A percentile compares a stretch with the other conserved stretches of the same genome.
Evolutionary conservation across 164 flowering plant species (phyloP).

Genomic region (Buxus sempervirens): DNA sequence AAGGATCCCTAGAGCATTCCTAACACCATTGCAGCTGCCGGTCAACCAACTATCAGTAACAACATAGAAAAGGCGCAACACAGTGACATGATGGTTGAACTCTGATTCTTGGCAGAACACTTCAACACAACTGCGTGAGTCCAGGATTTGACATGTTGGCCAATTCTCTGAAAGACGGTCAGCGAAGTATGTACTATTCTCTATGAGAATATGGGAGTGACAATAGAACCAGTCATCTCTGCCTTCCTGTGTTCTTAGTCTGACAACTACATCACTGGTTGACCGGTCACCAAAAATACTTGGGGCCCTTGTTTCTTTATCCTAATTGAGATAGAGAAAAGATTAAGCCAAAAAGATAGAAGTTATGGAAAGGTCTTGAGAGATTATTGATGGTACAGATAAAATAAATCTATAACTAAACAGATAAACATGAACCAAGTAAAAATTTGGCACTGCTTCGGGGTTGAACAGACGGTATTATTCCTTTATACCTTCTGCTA

Average conservation of each 20-base stretch:
- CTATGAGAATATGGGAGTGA: conserved; percentile 60
- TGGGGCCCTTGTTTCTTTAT: conserved; percentile 14
- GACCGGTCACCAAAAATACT: conserved; percentile 57
- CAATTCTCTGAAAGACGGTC: conserved; percentile 90
- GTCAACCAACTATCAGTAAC: conserved; percentile 29
- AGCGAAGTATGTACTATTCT: conserved; percentile 75
- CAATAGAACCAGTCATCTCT: conserved; percentile 84
- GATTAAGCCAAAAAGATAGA: not conserved
- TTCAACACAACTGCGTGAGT: conserved; percentile 88
- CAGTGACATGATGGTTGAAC: conserved; percentile 60
- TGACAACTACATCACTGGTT: conserved; percentile 87
- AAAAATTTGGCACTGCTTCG: not conserved
- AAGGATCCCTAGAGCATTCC: conserved; percentile 73
- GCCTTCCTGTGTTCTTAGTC: conserved; percentile 76
- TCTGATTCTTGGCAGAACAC: conserved; percentile 73
- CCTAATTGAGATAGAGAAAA: conserved; percentile 3
- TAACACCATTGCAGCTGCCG: conserved; percentile 60
- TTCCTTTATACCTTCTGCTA: not conserved
- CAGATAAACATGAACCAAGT: not conserved
- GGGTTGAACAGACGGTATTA: not conserved
- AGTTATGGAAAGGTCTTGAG: not conserved
- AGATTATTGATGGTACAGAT: not conserved
- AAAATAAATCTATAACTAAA: not conserved
- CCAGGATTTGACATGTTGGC: conserved; percentile 94
- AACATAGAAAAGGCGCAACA: conserved; percentile 65